Conservation (phyloP, 2,329 filamentous ascomycete species). For the Xylariaceae sp. region DNA sequence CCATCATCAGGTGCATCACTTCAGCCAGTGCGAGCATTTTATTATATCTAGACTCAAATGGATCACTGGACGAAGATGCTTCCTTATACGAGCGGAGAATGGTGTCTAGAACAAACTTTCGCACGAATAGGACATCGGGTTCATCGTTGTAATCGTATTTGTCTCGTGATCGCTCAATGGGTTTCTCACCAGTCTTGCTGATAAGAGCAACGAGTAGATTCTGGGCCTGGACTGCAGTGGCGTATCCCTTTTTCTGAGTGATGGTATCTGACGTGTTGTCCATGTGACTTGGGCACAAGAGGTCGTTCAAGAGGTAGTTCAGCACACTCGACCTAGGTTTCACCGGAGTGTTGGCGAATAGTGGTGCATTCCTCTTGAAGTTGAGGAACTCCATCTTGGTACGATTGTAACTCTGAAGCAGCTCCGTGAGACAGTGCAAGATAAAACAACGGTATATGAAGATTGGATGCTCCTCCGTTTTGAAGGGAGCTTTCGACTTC, state of each 20-base stretch:
- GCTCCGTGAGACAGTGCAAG: slow-evolving; percentile 84
- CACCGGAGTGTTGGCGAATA: slow-evolving; percentile 80
- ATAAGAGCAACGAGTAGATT: slow-evolving; percentile 83
- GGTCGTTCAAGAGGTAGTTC: slow-evolving; percentile 84
- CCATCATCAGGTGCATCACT: slow-evolving; percentile 88
- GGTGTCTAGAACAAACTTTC: slow-evolving; percentile 92
- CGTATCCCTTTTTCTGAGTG: slow-evolving; percentile 74
- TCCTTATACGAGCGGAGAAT: slow-evolving; percentile 89
- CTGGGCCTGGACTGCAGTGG: slow-evolving; percentile 82
- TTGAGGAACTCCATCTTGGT: slow-evolving; percentile 99
- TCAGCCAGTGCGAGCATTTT: slow-evolving; percentile 84
- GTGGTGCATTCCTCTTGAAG: slow-evolving; percentile 87
- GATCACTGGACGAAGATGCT: slow-evolving; percentile 71
- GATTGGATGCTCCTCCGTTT: slow-evolving; percentile 87
- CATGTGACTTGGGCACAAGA: slow-evolving; percentile 61
- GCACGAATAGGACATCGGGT: slow-evolving; percentile 81
- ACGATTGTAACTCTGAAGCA: slow-evolving; percentile 86
- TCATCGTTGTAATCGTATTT: slow-evolving; percentile 70
- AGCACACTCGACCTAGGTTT: slow-evolving; percentile 90
- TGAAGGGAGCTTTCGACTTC: slow-evolving; percentile 74
- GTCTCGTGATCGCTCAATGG: slow-evolving; percentile 51
- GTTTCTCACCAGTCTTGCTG: slow-evolving; percentile 77
- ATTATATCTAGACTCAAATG: slow-evolving; percentile 80
- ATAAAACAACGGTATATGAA: slow-evolving; percentile 97
- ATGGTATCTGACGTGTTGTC: slow-evolving; percentile 69